These are phyloP conservation scores for Phyllachora maydis DNA, from an alignment of 2,329 filamentous ascomycete species.

Conservation along the genomic window DNA sequence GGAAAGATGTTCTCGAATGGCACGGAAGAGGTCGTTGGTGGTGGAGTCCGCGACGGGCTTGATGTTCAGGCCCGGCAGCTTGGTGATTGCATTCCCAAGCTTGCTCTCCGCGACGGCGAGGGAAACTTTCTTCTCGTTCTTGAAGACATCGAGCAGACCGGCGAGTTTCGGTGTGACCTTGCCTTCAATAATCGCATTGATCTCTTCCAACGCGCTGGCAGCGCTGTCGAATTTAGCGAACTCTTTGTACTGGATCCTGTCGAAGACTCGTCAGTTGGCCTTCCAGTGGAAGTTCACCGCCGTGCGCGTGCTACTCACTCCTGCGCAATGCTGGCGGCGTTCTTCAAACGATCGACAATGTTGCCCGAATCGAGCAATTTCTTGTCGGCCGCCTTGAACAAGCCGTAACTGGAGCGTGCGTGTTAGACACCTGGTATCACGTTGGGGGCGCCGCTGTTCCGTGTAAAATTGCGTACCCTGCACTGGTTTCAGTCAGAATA, in stretches of 20 bases:
- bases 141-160: constrained; percentile 67
- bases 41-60: constrained; percentile 62
- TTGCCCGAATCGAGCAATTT: constrained; percentile 85
- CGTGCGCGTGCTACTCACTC: constrained; percentile 50
- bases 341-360: constrained; percentile 51
- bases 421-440: constrained; percentile 3
- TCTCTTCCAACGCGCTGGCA: constrained; percentile 74
- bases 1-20: constrained; percentile 76
- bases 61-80: constrained; percentile 74
- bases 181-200: constrained; percentile 71
- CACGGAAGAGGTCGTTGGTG: constrained; percentile 79
- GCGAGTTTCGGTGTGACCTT: constrained; percentile 83
- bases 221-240: constrained; percentile 97
- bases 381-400: constrained; percentile 98
- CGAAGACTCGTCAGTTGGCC: constrained; percentile 4
- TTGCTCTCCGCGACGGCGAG: constrained; percentile 88
- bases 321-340: constrained; percentile 67
- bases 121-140: constrained; percentile 93
- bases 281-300: constrained; percentile 1
- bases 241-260: constrained; percentile 80
- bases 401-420: constrained; percentile 51
- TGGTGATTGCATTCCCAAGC: constrained; percentile 77
- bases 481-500: constrained; percentile 84
- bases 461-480: constrained; percentile 30
- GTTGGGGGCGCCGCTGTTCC: background rate